A percentile compares a stretch with the other conserved stretches of the same genome.
These are phyloP conservation scores for Baorangia bicolor DNA, from an alignment of 768 basidiomycete species.

Conservation along the genomic window DNA sequence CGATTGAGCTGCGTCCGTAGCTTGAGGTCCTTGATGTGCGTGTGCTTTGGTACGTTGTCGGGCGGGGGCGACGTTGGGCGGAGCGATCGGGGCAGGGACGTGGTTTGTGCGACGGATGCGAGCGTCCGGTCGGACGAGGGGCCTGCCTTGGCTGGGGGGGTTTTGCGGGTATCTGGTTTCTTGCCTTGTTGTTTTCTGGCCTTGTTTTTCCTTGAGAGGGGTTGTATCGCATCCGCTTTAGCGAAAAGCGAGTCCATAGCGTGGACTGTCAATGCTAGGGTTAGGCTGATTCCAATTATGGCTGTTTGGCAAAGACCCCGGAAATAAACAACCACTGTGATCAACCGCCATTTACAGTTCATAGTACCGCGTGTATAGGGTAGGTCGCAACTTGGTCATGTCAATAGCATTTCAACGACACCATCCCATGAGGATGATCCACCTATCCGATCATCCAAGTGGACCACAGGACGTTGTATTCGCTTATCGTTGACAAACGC, in stretches of 20 bases:
- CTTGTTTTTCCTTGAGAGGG: conserved; percentile 48
- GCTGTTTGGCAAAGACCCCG: conserved; percentile 16
- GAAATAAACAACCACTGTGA: conserved; percentile 14
- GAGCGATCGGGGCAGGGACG: conserved; percentile 69
- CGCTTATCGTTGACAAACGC: background rate
- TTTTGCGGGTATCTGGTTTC: conserved; percentile 22
- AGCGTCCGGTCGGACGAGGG: conserved; percentile 48
- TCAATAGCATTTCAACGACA: background rate
- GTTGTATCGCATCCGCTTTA: conserved; percentile 58
- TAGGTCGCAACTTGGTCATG: background rate
- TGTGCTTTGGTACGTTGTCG: conserved; percentile 47
- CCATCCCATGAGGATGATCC: no score
- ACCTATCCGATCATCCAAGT: no score
- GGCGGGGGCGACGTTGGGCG: conserved; percentile 48
- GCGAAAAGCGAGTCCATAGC: conserved; percentile 69
- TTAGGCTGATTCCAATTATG: background rate
- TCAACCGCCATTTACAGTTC: no score
- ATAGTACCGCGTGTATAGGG: no score
- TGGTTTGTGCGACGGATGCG: conserved; percentile 56
- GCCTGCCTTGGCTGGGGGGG: conserved; percentile 12
- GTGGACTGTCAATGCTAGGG: background rate
- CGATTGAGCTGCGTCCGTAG: conserved; percentile 67
- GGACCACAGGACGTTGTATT: no score
- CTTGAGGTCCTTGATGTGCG: conserved; percentile 71
- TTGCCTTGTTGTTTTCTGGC: conserved; percentile 11